Conservation (phyloP, 805 yeast species). For the Cyberlindnera petersonii region DNA sequence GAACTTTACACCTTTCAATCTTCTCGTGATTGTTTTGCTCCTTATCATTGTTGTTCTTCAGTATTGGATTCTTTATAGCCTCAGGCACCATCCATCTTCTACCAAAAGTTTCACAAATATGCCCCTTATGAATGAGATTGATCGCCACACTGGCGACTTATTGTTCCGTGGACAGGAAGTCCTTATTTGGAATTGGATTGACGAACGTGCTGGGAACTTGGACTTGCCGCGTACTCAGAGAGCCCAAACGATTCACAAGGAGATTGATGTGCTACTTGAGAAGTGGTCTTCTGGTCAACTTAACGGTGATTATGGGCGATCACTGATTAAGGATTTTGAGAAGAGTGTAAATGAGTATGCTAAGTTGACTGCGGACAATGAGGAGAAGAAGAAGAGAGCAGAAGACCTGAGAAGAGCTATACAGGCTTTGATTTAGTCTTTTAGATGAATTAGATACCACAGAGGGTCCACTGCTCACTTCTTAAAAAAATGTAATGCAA, state of each 20-base stretch:
- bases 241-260: conserved; percentile 12
- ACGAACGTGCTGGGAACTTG: conserved; percentile 24
- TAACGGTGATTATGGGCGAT: conserved; percentile 16
- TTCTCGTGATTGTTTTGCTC: conserved; percentile 11
- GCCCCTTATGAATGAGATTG: background rate
- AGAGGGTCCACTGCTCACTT: no score
- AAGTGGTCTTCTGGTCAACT: conserved; percentile 22
- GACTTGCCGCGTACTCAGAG: conserved; percentile 7
- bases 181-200: conserved; percentile 29
- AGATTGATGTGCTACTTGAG: conserved; percentile 22
- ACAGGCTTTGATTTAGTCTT: conserved; percentile 13
- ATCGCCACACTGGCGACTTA: conserved; percentile 8
- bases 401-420: conserved; percentile 19
- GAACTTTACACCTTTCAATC: conserved; percentile 13
- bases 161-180: conserved; percentile 24
- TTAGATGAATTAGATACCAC: background rate
- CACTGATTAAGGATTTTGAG: conserved; percentile 17
- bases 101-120: background rate
- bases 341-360: conserved; percentile 21
- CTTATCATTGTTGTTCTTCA: conserved; percentile 16
- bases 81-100: conserved; percentile 3
- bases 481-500: no score
- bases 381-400: conserved; percentile 9
- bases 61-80: conserved; percentile 11
- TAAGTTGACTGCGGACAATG: conserved; percentile 2